Base-by-base conservation (phyloP, 192 early-diverging fungal genomes). In the Podochytrium sp. region DNA sequence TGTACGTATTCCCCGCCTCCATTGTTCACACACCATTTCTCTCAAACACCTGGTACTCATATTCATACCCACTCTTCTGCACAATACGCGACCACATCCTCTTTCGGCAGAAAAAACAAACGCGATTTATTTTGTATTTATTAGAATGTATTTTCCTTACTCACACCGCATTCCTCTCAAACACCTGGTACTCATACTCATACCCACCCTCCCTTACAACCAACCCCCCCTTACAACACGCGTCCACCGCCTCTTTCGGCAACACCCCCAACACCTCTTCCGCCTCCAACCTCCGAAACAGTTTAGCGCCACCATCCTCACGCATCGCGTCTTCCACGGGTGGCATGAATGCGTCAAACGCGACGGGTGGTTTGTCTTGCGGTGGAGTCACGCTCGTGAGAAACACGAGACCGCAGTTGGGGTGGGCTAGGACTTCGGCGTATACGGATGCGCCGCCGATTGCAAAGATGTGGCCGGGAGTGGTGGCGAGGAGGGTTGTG, bases 391-490 rank as follows among this genome's bases (percentile, higher is more conserved):
- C 83, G 2, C 84, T 71, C 6, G 95, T 97, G 43, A 94, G 68
- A 23, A 93, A 81, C 41, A 97, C 83, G 53, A 86, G 83, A 1
- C 76, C 41, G 66, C 89, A 90, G 10, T 75, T 62, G 3, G 84
- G 68, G 38, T 86, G 86, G 6, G 75, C 77, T 29, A 97, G 74
- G 10, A 90, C 89, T 76, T 90, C 85, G 25, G 79, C 74, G 76
- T 97, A 97, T 32, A 96, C 77, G 35, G 87, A 76, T 20, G 83
- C 81, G 2, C 96, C 96, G 56, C 96, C 96, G 71, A 94, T 92
- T 43, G 95, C 74, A 78, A 92, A 95, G n/a, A 91, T 82, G 20
- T 25, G 30, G 16, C 59, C 38, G 27, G 6, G 55, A 23, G 18
- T 34, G 12, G 18, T 61, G 18, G 86, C 85, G 27, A 69, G 47